A percentile compares a stretch with the other conserved stretches of the same genome.
Conservation (phyloP, 2,329 filamentous ascomycete species). For the Xylariomycetidae sp. region DNA sequence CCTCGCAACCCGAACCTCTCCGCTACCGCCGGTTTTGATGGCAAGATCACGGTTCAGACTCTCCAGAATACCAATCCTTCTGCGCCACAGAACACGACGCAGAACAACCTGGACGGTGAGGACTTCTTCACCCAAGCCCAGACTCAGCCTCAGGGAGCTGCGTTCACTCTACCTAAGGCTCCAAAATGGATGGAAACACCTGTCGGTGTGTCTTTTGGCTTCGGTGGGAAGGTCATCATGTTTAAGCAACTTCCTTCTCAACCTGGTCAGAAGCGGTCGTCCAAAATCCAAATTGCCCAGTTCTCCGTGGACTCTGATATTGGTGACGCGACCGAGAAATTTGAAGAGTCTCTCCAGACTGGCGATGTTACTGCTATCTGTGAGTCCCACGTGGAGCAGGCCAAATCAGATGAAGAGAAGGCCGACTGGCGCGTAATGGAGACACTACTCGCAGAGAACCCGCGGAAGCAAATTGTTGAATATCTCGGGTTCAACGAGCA, state of each 20-base stretch:
- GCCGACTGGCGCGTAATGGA: conserved; percentile 94
- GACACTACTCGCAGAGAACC: conserved; percentile 76
- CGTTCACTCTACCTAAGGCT: conserved; percentile 78
- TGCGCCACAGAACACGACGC: conserved; percentile 58
- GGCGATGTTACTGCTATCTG: conserved; percentile 77
- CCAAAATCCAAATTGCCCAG: conserved; percentile 76
- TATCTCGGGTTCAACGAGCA: conserved; percentile 81
- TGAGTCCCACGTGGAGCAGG: conserved; percentile 66
- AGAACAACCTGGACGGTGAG: conserved; percentile 74
- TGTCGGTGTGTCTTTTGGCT: conserved; percentile 83
- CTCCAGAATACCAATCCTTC: conserved; percentile 87
- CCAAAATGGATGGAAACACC: conserved; percentile 89
- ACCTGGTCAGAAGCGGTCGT: conserved; percentile 59
- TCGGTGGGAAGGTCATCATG: conserved; percentile 84
- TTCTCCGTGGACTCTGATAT: conserved; percentile 85
- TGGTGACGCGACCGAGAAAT: conserved; percentile 76
- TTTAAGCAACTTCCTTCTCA: conserved; percentile 56
- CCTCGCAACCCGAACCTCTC: conserved; percentile 87
- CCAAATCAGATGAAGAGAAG: conserved; percentile 84
- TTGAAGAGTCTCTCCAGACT: conserved; percentile 73
- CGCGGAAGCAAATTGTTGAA: conserved; percentile 78
- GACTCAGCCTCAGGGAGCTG: conserved; percentile 81
- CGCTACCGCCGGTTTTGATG: conserved; percentile 94
- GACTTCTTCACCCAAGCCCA: conserved; percentile 96
- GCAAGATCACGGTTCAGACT: conserved; percentile 90